Evolutionary conservation across 2,329 filamentous ascomycete species (phyloP), one percentile per base, ranked within the genome.

Genomic region (Spiromastix sp.): DNA sequence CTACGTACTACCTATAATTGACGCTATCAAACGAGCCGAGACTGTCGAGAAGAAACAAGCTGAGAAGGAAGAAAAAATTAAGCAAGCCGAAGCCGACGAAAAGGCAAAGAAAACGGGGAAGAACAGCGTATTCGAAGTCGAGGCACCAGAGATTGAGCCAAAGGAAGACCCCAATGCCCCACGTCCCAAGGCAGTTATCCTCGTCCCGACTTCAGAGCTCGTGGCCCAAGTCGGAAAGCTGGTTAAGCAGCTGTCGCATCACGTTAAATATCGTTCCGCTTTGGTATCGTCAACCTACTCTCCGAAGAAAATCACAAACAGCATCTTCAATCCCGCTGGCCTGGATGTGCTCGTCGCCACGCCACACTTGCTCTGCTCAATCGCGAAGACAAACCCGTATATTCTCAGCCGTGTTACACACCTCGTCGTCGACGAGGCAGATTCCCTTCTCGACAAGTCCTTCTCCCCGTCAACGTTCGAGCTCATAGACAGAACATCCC

Each of bases 361-460:
- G 0, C 93, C 91, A 4, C 87, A 95, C 52, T 71, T 98, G 8
- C 73, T 98, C 25, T 73, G 81, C 37, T 87, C 84, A 42, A 91
- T 98, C 51, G 85, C 85, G 9, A 78, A 93, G 45, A 80, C 78
- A 13, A 86, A 95, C 46, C 91, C 91, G 8, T 89, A 94, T 50
- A 79, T 98, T 42, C 74, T 98, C 22, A 87, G 85, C n/a, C 81
- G 85, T 9, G 87, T 96, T 39, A 79, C 76, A 2, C 85, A 96
- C 54, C 71, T 98, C 8, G 73, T 98, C 40, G 71, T 94, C 32
- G 93, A 98, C 55, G 93, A 98, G 66, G 93, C 93, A 1, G 91
- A 98, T 61, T 95, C 87, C 3, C 75, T 98, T 7, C 75, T 98
- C 47, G 93, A 98, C 61, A 82, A 86, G 39, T 93, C 85, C 40